Evolutionary conservation across 208 protist genomes (phyloP).

Genomic region (Blastocrithidia nonstop): DNA sequence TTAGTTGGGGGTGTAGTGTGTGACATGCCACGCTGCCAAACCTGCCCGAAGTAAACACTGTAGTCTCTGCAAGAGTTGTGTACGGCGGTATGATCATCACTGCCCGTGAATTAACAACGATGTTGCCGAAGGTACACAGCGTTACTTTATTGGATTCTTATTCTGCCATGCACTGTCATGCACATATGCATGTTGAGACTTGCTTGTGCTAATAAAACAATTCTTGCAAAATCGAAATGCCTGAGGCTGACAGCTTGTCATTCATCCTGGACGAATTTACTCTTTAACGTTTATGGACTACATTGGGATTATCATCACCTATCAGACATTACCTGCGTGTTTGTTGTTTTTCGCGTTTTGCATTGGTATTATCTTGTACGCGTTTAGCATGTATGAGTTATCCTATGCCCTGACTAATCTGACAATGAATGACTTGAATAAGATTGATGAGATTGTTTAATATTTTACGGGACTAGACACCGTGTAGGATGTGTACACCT

Average conservation of each 20-base stretch:
- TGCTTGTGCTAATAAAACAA: constrained; percentile 29
- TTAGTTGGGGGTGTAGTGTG: constrained; percentile 25
- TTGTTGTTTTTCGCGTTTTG: constrained; percentile 62
- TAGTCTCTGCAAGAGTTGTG: constrained; percentile 79
- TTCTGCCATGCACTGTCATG: constrained; percentile 68
- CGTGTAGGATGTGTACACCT: constrained; percentile 38
- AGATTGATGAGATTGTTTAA: constrained; percentile 59
- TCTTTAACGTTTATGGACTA: constrained; percentile 29
- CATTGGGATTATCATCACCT: constrained; percentile 38
- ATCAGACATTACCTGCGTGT: constrained; percentile 34
- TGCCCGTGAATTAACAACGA: constrained; percentile 96
- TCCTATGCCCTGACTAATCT: constrained; percentile 54
- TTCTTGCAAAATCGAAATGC: constrained; percentile 28
- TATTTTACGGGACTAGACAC: constrained; percentile 38
- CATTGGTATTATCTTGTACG: constrained; percentile 56
- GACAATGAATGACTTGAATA: constrained; percentile 81
- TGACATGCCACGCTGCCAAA: constrained; percentile 50
- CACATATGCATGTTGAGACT: constrained; percentile 56
- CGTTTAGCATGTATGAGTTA: constrained; percentile 78
- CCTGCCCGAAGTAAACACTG: constrained; percentile 93
- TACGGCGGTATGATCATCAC: constrained; percentile 93
- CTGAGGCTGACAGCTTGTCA: constrained; percentile 45
- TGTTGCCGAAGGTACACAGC: constrained; percentile 88
- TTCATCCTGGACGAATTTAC: constrained; percentile 11
- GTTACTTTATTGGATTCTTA: constrained; percentile 86